Base-by-base conservation (phyloP, 805 yeast species). In the Brettanomyces sp. region DNA sequence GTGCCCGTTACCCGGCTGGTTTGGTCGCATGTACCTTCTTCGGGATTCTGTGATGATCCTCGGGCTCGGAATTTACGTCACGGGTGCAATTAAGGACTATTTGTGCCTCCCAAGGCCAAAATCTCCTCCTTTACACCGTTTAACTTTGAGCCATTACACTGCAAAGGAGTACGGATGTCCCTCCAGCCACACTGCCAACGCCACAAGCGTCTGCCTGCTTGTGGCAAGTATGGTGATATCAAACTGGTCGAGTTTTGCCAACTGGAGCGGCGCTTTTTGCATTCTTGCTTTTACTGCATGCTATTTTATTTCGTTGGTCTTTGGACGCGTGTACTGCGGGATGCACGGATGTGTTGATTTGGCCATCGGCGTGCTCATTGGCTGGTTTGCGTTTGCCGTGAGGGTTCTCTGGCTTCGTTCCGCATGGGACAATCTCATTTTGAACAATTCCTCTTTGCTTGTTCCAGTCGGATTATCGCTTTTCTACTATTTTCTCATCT, bases 101-200 rank as follows among this genome's bases (percentile, higher is more conserved):
- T 70, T 89, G 55, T 91, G 98, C 58, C 69, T 91, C 43, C 99
- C 99, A 21, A 71, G 99, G 49, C 99, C 99, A 1, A 66, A 78
- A 48, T 82, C 95, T 2, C 98, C 99, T 1, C 98, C 99, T 0
- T 64, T 91, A 38, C 86, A 82, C 58, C 73, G 99, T 56, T 80
- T 91, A 54, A 89, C 98, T 8, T 75, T 91, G 79, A 81, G 90
- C 48, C 82, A 84, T n/a, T 86, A 87, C 53, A 93, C 98, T 0
- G 77, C 95, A 3, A 79, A 83, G 56, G 99, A 91, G 62, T 91
- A 91, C 62, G 99, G 99, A 3, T 88, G 90, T 55, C 99, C 98
- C 1, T 79, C 89, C 37, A 82, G 95, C 3, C 99, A 91, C 62
- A 75, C 91, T n/a, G 95, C 97, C 33, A 93, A 91, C 63, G 96